Evolutionary conservation across 2,329 filamentous ascomycete genomes (phyloP).

Genomic region (Ciborinia camelliae): DNA sequence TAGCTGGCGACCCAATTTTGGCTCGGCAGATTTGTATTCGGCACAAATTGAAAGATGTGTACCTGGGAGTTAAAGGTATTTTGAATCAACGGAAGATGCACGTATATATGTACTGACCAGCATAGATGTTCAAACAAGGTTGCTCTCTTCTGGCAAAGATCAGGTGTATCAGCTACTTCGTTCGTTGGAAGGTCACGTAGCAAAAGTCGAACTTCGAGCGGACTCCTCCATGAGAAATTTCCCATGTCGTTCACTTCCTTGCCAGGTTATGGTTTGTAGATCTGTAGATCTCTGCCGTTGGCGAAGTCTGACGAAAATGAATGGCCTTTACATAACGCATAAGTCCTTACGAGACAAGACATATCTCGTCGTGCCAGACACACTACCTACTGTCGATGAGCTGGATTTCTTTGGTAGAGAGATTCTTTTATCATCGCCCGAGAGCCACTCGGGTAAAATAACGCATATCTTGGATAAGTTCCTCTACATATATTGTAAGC

Average conservation of each 20-base stretch:
- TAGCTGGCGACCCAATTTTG: slow-evolving; percentile 17
- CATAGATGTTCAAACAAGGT: slow-evolving; percentile 20
- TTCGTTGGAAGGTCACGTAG: slow-evolving; percentile 14
- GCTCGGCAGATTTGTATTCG: slow-evolving; percentile 25
- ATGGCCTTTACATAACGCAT: slow-evolving; percentile 25
- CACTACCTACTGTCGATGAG: slow-evolving; percentile 22
- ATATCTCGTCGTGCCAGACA: slow-evolving; percentile 24
- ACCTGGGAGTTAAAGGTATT: slow-evolving; percentile 24
- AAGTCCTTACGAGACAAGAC: slow-evolving; percentile 20
- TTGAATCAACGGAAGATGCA: not conserved
- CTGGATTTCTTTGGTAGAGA: slow-evolving; percentile 24
- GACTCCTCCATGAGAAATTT: slow-evolving; percentile 18
- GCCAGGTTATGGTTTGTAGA: slow-evolving; percentile 23
- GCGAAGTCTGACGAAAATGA: slow-evolving; percentile 23
- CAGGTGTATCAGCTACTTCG: slow-evolving; percentile 7
- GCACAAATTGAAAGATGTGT: slow-evolving; percentile 24
- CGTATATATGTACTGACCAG: not conserved
- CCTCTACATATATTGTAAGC: slow-evolving; percentile 19
- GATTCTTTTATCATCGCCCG: slow-evolving; percentile 21
- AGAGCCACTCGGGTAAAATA: slow-evolving; percentile 22
- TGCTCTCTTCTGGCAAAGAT: slow-evolving; percentile 17
- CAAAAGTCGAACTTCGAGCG: slow-evolving; percentile 20
- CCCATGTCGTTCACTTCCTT: slow-evolving; percentile 19
- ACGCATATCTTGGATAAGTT: slow-evolving; percentile 24
- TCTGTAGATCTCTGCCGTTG: slow-evolving; percentile 22